Evolutionary conservation across 2,329 filamentous ascomycete species (phyloP), one percentile per base, ranked within the genome.

Genomic region (Diaporthe ampelina): DNA sequence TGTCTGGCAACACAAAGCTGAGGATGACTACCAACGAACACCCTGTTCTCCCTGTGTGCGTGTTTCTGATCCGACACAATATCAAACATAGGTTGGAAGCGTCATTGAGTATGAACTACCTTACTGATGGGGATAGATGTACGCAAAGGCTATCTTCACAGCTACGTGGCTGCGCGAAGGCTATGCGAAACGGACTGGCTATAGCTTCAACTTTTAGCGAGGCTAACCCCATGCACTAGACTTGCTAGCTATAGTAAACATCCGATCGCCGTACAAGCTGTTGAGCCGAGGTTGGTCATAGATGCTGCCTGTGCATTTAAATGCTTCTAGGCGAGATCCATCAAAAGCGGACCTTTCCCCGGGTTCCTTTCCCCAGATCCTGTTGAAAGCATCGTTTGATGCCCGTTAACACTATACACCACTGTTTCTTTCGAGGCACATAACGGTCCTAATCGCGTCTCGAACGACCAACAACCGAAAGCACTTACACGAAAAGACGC

Each of bases 401-500:
- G 1, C 26, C 13, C 21, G 61, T 6, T 17, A 1, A 35, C 8
- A 11, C 15, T 26, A 2, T 35, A 8, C 43, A 24, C 9, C 29
- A 17, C n/a, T 24, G 29, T 11, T 50, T 10, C 58, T 11, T 13
- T 1, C 8, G 35, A 26, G 5, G 9, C 4, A 13, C 11, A 48
- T 1, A n/a, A 24, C 26, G 29, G 35, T 19, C 15, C 21, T 24
- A 0, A n/a, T 24, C 24, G 2, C 15, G 15, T 17, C 19, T 13
- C 6, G 19, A 43, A 32, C 43, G 2, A 17, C 21, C 24, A 3
- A 8, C 13, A 24, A 0, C 26, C 17, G 29, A 32, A 32, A 32
- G n/a, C n/a, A n/a, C 8, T 19, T 45, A 3, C 21, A 11, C 3
- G 8, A 15, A 6, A 9, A 7, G 2, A 24, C 29, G 3, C 0